Conservation (phyloP, 495 filamentous ascomycete species). For the Aspergillus biplanus region DNA sequence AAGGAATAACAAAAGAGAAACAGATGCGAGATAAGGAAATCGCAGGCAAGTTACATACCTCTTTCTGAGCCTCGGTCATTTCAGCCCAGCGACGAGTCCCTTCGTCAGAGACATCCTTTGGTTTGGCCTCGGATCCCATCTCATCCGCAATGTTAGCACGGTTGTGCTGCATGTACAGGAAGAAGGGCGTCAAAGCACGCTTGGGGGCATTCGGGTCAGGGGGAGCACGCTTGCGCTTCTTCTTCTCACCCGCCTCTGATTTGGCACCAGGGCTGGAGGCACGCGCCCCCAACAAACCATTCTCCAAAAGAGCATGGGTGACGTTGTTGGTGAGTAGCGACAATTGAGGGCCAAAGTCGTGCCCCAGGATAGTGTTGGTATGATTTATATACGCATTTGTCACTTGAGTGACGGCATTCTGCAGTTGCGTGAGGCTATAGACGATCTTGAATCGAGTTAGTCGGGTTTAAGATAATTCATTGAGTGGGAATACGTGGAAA, state of each 20-base stretch:
- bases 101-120: conserved; percentile 81
- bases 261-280: conserved; percentile 42
- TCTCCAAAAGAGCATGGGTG: conserved; percentile 48
- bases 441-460: conserved; percentile 62
- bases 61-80: conserved; percentile 74
- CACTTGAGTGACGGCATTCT: conserved; percentile 71
- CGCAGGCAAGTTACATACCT: conserved; percentile 54
- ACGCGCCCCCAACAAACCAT: conserved; percentile 42
- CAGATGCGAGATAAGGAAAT: neutral
- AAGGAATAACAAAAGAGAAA: conserved; percentile 2
- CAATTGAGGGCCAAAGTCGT: conserved; percentile 58
- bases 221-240: conserved; percentile 79
- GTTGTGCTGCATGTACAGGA: conserved; percentile 87
- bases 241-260: conserved; percentile 65
- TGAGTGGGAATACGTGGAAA: conserved; percentile 6
- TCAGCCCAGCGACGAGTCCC: conserved; percentile 79
- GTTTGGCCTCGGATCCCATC: conserved; percentile 67
- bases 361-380: conserved; percentile 74
- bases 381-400: conserved; percentile 81
- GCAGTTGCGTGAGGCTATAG: conserved; percentile 70
- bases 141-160: conserved; percentile 76
- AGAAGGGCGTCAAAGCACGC: conserved; percentile 89
- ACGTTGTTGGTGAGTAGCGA: conserved; percentile 49
- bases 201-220: conserved; percentile 95
- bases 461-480: conserved; percentile 4